A percentile compares a stretch with the other conserved stretches of the same genome.
Conservation (phyloP, 495 filamentous ascomycete genomes). For the Aspergillus indologenus region DNA sequence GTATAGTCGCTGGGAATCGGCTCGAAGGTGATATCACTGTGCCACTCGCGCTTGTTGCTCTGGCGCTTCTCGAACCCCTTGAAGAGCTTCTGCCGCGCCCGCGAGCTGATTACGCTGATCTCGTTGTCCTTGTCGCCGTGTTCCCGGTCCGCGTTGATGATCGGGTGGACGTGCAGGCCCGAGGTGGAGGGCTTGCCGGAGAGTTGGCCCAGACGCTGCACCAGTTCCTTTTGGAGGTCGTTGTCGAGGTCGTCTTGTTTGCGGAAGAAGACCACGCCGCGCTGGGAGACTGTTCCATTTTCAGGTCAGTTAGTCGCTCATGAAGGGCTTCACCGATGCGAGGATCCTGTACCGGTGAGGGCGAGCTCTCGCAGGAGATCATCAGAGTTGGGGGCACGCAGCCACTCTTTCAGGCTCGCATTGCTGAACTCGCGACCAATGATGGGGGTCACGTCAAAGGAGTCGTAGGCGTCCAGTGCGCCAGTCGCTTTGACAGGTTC, state of each 20-base stretch:
- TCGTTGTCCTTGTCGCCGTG: slow-evolving; percentile 60
- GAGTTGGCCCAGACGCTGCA: slow-evolving; percentile 59
- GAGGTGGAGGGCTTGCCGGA: slow-evolving; percentile 66
- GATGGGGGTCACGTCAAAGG: slow-evolving; percentile 63
- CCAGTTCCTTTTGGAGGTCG: slow-evolving; percentile 65
- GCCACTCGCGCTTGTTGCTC: slow-evolving; percentile 46
- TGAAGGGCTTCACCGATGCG: not conserved
- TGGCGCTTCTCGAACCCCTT: slow-evolving; percentile 25
- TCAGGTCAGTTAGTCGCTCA: not conserved
- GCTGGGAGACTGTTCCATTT: slow-evolving; percentile 77
- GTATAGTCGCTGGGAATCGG: slow-evolving; percentile 67
- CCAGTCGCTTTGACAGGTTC: slow-evolving; percentile 51
- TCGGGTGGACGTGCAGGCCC: slow-evolving; percentile 69
- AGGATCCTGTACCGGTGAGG: slow-evolving; percentile 52
- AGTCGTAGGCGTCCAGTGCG: slow-evolving; percentile 54
- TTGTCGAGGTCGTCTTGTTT: slow-evolving; percentile 64
- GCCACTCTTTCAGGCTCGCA: slow-evolving; percentile 56
- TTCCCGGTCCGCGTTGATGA: slow-evolving; percentile 61
- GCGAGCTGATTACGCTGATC: slow-evolving; percentile 69
- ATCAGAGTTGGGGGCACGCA: slow-evolving; percentile 62
- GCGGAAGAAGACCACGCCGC: slow-evolving; percentile 81
- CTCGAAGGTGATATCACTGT: slow-evolving; percentile 74
- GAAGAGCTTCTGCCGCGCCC: slow-evolving; percentile 57
- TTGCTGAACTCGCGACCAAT: slow-evolving; percentile 65
- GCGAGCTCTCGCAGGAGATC: slow-evolving; percentile 65